Evolutionary conservation across 164 flowering plant species (phyloP).

Genomic region (Sedum album): DNA sequence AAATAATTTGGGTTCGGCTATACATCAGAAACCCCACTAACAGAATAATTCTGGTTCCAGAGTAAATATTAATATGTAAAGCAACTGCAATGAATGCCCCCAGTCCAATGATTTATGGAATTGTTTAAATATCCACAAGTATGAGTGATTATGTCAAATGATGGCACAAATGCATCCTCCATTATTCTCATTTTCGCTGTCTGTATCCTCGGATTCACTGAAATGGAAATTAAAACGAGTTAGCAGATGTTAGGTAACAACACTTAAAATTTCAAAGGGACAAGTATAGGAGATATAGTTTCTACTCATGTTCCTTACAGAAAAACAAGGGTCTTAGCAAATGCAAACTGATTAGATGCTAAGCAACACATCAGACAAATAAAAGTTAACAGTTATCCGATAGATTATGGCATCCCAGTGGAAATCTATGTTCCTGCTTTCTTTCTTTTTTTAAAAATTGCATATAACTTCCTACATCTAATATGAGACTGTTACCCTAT

Average conservation of each 20-base stretch:
- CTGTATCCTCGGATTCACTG: constrained; percentile 52
- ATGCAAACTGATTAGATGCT: neutral
- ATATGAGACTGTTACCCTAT: too few species aligned
- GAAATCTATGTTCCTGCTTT: neutral
- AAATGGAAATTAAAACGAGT: neutral
- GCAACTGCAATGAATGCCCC: neutral
- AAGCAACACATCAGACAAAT: neutral
- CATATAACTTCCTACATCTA: too few species aligned
- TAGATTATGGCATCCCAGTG: neutral
- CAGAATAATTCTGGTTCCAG: neutral
- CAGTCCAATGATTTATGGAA: neutral
- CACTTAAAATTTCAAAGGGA: neutral
- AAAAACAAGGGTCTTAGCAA: neutral
- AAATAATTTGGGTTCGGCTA: neutral
- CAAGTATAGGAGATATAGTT: neutral
- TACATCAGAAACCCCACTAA: neutral
- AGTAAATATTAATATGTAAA: neutral
- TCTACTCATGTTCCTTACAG: neutral
- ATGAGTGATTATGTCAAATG: constrained; percentile 27
- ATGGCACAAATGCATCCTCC: constrained; percentile 49
- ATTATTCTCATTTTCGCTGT: constrained; percentile 24
- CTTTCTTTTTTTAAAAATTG: too few species aligned
- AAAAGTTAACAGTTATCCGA: neutral
- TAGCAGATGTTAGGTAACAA: neutral
- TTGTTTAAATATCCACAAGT: neutral